phyloP scores from a whole-genome alignment of 2,329 filamentous ascomycete genomes.

The Phyllosticta ampelicida region DNA sequence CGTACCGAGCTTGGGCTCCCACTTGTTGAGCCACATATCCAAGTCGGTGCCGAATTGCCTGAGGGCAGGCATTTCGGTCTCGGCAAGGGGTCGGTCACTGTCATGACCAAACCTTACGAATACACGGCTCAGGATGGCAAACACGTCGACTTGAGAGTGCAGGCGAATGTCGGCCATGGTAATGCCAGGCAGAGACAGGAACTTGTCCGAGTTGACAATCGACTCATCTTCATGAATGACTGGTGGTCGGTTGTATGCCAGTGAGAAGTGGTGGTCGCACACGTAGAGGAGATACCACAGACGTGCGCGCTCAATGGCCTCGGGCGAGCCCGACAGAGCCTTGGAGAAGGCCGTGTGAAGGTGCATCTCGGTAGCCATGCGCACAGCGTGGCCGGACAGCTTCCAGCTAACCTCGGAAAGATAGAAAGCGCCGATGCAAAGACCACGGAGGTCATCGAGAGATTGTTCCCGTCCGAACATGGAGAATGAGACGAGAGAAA shows the following conservation, averaged over 20 bases:
- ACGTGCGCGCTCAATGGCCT: constrained; percentile 26
- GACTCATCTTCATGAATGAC: constrained; percentile 29
- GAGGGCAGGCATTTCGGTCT: constrained; percentile 28
- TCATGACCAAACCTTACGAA: constrained; percentile 24
- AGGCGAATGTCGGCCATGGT: constrained; percentile 22
- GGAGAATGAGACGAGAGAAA: constrained; percentile 23
- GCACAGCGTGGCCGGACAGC: constrained; percentile 28
- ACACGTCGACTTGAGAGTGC: constrained; percentile 22
- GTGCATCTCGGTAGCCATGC: constrained; percentile 31
- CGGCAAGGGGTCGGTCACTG: constrained; percentile 26
- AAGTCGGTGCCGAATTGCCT: constrained; percentile 33
- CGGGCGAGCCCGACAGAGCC: constrained; percentile 23
- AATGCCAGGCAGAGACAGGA: constrained; percentile 20
- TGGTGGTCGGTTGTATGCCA: constrained; percentile 32
- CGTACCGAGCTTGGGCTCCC: constrained; percentile 23
- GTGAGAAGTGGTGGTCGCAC: constrained; percentile 31
- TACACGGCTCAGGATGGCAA: constrained; percentile 25
- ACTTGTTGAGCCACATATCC: constrained; percentile 32
- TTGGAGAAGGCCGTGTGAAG: constrained; percentile 29
- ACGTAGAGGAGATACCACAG: constrained; percentile 32
- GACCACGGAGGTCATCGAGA: constrained; percentile 28
- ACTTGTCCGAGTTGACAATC: constrained; percentile 26
- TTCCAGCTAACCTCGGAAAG: constrained; percentile 32
- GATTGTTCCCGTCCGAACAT: constrained; percentile 26
- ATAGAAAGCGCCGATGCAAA: constrained; percentile 31